Evolutionary conservation across 768 basidiomycete genomes (phyloP).

Genomic region (Lactifluus echinatus): DNA sequence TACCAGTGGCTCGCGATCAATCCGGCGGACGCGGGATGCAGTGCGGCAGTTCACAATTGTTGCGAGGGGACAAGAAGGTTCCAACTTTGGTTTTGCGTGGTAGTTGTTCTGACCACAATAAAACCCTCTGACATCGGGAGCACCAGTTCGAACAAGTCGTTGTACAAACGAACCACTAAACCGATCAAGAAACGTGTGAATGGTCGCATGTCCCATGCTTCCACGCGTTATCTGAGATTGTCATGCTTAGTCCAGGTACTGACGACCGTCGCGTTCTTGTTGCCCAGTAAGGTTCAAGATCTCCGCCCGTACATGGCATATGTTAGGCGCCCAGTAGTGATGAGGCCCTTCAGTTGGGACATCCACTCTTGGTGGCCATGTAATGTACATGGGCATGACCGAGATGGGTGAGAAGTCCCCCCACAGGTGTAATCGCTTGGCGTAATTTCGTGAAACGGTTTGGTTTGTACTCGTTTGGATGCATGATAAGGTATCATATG

Average conservation of each 20-base stretch:
- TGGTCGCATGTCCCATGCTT: background rate
- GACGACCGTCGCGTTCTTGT: background rate
- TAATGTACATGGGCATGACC: too few species aligned
- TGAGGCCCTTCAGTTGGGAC: too few species aligned
- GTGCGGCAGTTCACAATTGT: slow-evolving; percentile 83
- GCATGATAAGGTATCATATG: too few species aligned
- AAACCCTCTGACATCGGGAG: background rate
- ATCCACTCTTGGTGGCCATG: too few species aligned
- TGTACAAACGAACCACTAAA: background rate
- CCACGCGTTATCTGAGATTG: background rate
- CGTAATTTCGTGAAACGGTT: too few species aligned
- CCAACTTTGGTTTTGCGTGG: slow-evolving; percentile 75
- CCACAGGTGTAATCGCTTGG: too few species aligned
- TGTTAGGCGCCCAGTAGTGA: too few species aligned
- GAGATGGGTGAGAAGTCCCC: too few species aligned
- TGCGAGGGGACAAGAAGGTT: slow-evolving; percentile 75
- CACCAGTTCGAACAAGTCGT: background rate
- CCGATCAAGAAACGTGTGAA: background rate
- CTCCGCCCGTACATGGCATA: background rate
- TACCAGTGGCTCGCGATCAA: slow-evolving; percentile 50
- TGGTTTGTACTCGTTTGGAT: too few species aligned
- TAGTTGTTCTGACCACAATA: background rate
- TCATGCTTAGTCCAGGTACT: too few species aligned
- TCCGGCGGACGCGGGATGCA: slow-evolving; percentile 70
- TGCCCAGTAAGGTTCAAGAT: background rate